Percentiles rank a stretch among this genome's conserved stretches.
phyloP scores from a whole-genome alignment of 768 basidiomycete species.

The Russula ochroleuca region DNA sequence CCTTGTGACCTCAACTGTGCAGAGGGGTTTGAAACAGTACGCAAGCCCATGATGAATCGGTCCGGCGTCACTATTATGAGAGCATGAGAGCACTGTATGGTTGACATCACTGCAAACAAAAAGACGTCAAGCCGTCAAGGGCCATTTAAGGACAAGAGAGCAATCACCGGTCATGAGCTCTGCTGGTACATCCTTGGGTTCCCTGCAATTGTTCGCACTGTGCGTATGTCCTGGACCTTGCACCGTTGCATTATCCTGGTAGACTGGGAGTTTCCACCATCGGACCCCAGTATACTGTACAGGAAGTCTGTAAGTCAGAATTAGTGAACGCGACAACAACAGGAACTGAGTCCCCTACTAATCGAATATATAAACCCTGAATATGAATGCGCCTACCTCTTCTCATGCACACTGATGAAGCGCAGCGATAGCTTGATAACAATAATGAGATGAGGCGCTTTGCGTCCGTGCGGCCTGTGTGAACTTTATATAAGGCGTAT shows the following conservation, averaged over 20 bases:
- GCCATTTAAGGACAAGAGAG: neutral
- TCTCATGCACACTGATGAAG: no score
- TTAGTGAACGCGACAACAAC: slow-evolving; percentile 7
- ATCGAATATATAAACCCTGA: neutral
- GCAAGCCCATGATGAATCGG: neutral
- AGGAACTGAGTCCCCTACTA: neutral
- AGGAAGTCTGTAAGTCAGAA: slow-evolving; percentile 1
- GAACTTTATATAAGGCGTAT: no score
- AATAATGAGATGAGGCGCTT: no score
- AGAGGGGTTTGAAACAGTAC: neutral
- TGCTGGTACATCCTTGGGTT: slow-evolving; percentile 10
- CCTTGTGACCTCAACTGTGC: neutral
- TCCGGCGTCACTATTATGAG: slow-evolving; percentile 2
- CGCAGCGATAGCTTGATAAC: no score
- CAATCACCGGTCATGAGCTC: slow-evolving; percentile 9
- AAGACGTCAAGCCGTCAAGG: neutral
- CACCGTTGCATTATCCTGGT: neutral
- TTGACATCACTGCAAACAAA: neutral
- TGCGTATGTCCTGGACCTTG: neutral
- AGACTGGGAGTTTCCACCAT: neutral
- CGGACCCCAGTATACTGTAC: neutral
- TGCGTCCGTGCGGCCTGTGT: no score
- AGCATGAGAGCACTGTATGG: neutral
- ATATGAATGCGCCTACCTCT: neutral
- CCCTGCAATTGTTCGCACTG: neutral